Conservation (phyloP, 1,284 basidiomycete genomes). For the Boletus semigastroideus region DNA sequence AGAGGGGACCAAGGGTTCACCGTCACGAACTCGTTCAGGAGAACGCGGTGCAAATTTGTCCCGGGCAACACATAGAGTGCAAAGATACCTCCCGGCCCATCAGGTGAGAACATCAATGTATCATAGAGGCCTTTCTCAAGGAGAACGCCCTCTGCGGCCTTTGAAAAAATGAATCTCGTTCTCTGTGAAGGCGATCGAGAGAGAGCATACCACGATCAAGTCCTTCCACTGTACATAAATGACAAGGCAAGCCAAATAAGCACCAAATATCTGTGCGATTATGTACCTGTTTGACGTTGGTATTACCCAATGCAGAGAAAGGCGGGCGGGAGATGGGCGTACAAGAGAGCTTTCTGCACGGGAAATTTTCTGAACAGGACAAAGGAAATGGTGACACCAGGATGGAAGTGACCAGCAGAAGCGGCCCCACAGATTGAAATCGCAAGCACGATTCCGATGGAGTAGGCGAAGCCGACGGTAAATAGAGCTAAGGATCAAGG, state of each 20-base stretch:
- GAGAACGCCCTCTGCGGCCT: constrained; percentile 45
- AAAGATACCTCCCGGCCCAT: constrained; percentile 64
- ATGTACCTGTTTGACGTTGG: constrained; percentile 49
- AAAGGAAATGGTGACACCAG: constrained; percentile 56
- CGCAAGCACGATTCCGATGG: constrained; percentile 62
- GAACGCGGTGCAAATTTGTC: constrained; percentile 49
- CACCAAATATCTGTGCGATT: constrained; percentile 59
- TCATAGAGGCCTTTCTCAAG: constrained; percentile 41
- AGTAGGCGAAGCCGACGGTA: constrained; percentile 64
- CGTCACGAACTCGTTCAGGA: constrained; percentile 66
- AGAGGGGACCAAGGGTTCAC: constrained; percentile 38
- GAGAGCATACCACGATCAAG: constrained; percentile 39
- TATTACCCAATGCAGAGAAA: neutral
- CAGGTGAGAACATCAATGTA: constrained; percentile 51
- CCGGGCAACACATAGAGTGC: constrained; percentile 52
- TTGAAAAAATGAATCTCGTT: neutral
- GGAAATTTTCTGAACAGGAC: constrained; percentile 58
- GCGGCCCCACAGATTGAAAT: constrained; percentile 50
- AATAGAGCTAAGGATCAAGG: constrained; percentile 44
- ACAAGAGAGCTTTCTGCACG: constrained; percentile 51
- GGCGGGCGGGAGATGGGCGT: constrained; percentile 11
- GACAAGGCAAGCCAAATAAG: constrained; percentile 58
- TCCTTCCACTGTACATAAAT: constrained; percentile 64
- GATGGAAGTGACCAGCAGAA: constrained; percentile 67
- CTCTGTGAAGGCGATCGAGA: neutral